phyloP scores from a whole-genome alignment of 345 rosid genomes.

The Brassica nigra region DNA sequence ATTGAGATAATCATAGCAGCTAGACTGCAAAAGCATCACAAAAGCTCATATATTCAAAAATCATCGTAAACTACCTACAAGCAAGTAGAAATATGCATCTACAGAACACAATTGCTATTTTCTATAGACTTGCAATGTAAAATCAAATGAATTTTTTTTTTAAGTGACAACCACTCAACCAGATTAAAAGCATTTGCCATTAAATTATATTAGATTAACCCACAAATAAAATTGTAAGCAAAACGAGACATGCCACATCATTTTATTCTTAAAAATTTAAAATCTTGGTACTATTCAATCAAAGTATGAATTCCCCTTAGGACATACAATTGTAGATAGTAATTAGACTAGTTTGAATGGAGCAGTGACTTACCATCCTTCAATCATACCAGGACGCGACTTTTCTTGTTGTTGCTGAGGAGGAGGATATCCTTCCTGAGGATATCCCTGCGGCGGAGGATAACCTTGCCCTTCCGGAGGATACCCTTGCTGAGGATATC shows the following conservation, averaged over 20 bases:
- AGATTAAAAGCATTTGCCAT: neutral
- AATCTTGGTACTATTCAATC: neutral
- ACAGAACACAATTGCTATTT: neutral
- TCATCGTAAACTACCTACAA: neutral
- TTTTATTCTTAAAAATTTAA: neutral
- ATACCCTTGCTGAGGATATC: neutral
- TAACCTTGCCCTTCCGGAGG: constrained; percentile 40
- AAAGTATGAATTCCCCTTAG: neutral
- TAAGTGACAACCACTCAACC: neutral
- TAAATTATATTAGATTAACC: neutral
- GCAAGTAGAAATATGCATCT: neutral
- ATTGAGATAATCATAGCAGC: constrained; percentile 35
- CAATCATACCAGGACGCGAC: constrained; percentile 48
- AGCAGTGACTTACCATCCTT: constrained; percentile 66
- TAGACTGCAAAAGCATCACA: constrained; percentile 42
- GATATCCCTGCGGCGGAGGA: constrained; percentile 42
- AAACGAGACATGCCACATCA: neutral
- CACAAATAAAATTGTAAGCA: neutral
- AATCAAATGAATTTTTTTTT: neutral
- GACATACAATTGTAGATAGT: neutral
- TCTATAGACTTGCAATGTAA: neutral
- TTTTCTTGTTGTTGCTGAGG: constrained; percentile 53
- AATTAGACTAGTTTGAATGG: neutral
- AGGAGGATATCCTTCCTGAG: constrained; percentile 15
- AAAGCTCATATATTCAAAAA: neutral